These are phyloP conservation scores for Naegleria fowleri DNA, from an alignment of 208 protist species.

Conservation along the genomic window DNA sequence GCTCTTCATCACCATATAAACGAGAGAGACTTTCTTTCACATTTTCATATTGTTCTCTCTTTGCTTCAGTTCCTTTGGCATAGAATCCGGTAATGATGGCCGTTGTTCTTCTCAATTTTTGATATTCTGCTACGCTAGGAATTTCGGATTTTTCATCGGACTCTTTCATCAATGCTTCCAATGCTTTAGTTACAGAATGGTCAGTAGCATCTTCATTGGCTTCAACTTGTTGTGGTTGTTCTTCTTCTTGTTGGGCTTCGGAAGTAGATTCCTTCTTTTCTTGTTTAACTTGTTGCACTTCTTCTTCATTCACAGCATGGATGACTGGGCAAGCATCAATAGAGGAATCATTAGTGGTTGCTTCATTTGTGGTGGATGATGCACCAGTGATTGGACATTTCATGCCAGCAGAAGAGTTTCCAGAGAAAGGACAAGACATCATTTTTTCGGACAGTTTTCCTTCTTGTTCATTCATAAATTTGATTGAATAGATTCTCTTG, in stretches of 20 bases:
- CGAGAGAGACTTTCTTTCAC: background rate
- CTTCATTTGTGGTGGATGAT: background rate
- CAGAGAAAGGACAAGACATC: background rate
- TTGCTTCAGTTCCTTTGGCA: conserved; percentile 5
- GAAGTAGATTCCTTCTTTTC: background rate
- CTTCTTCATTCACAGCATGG: conserved; percentile 11
- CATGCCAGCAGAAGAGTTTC: background rate
- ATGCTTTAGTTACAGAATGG: background rate
- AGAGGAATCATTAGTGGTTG: background rate
- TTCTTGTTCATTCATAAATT: background rate
- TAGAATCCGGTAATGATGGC: conserved; percentile 2
- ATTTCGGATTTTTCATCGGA: background rate
- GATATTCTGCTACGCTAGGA: conserved; percentile 3
- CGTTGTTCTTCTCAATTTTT: conserved; percentile 19
- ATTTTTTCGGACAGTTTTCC: background rate
- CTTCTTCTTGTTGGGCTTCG: background rate
- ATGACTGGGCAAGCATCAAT: conserved; percentile 15
- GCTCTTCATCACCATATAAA: background rate
- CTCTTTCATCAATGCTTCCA: background rate
- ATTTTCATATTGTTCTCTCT: conserved; percentile 19
- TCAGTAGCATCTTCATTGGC: background rate
- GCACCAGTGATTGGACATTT: background rate
- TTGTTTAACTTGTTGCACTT: background rate
- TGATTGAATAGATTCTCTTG: too few species aligned
- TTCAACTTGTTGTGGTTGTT: background rate